These are phyloP conservation scores for Psilocybe sp. DNA, from an alignment of 768 basidiomycete species.

Conservation along the genomic window DNA sequence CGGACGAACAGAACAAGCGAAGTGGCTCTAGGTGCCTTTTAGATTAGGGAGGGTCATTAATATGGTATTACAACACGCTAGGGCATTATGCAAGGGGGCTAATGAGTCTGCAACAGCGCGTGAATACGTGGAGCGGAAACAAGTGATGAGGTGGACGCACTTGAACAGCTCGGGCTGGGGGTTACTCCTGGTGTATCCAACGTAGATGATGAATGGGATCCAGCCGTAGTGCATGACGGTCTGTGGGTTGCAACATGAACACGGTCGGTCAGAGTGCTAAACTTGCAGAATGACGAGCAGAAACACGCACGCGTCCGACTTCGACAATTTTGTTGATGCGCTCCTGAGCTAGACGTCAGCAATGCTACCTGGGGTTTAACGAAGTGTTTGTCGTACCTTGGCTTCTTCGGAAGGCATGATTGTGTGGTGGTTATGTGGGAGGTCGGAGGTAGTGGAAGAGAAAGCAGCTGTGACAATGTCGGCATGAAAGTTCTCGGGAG, in stretches of 20 bases:
- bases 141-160: constrained; percentile 44
- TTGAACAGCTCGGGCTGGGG: constrained; percentile 95
- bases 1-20: not conserved
- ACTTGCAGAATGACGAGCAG: not conserved
- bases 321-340: constrained; percentile 80
- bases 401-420: constrained; percentile 89
- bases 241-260: constrained; percentile 34
- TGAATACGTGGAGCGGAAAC: constrained; percentile 4
- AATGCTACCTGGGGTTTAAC: not conserved
- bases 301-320: constrained; percentile 61
- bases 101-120: constrained; percentile 64
- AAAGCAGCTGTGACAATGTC: constrained; percentile 11
- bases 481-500: constrained; percentile 29
- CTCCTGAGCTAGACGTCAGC: constrained; percentile 48
- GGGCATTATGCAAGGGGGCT: constrained; percentile 79
- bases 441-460: constrained; percentile 16
- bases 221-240: constrained; percentile 91
- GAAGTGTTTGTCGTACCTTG: constrained; percentile 50
- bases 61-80: constrained; percentile 19
- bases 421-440: constrained; percentile 17
- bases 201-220: constrained; percentile 95
- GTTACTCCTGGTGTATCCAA: constrained; percentile 89
- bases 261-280: not conserved
- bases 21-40: constrained; percentile 15
- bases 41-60: constrained; percentile 22